phyloP scores from a whole-genome alignment of 805 yeast species.

The Cyberlindnera saturnus region DNA sequence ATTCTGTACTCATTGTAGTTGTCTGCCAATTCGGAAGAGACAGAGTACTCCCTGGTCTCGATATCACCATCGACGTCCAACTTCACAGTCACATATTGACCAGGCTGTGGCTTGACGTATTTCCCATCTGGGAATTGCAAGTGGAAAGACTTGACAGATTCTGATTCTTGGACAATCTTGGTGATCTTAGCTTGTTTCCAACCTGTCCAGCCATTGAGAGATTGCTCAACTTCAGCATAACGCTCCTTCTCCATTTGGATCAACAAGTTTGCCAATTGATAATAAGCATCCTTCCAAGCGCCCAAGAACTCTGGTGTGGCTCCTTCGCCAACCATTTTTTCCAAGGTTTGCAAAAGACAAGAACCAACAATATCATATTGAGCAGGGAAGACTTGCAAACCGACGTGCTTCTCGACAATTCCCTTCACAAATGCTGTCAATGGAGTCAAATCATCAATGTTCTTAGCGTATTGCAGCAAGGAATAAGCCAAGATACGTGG shows the following conservation, averaged over 20 bases:
- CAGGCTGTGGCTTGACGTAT: slow-evolving; percentile 29
- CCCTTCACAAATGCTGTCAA: slow-evolving; percentile 48
- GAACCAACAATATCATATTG: slow-evolving; percentile 64
- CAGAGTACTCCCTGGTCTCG: slow-evolving; percentile 54
- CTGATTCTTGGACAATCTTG: slow-evolving; percentile 36
- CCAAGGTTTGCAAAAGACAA: slow-evolving; percentile 48
- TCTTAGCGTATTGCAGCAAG: slow-evolving; percentile 52
- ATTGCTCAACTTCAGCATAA: slow-evolving; percentile 30
- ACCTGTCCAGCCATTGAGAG: slow-evolving; percentile 48
- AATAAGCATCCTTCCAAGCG: slow-evolving; percentile 66
- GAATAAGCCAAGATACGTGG: slow-evolving; percentile 62
- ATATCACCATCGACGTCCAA: slow-evolving; percentile 32
- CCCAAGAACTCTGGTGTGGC: slow-evolving; percentile 53
- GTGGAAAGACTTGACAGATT: slow-evolving; percentile 44
- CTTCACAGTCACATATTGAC: slow-evolving; percentile 35
- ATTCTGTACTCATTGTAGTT: slow-evolving; percentile 43
- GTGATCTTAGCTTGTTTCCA: slow-evolving; percentile 46
- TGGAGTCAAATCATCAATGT: slow-evolving; percentile 53
- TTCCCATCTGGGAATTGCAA: slow-evolving; percentile 40
- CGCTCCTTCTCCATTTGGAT: slow-evolving; percentile 47
- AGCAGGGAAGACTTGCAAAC: slow-evolving; percentile 54
- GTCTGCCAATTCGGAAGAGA: slow-evolving; percentile 31
- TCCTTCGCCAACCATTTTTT: slow-evolving; percentile 46
- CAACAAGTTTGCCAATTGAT: slow-evolving; percentile 52
- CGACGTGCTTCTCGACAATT: slow-evolving; percentile 61